Evolutionary conservation across 768 basidiomycete genomes (phyloP), one percentile per base, ranked within the genome.

Genomic region (Suillus subalutaceus): DNA sequence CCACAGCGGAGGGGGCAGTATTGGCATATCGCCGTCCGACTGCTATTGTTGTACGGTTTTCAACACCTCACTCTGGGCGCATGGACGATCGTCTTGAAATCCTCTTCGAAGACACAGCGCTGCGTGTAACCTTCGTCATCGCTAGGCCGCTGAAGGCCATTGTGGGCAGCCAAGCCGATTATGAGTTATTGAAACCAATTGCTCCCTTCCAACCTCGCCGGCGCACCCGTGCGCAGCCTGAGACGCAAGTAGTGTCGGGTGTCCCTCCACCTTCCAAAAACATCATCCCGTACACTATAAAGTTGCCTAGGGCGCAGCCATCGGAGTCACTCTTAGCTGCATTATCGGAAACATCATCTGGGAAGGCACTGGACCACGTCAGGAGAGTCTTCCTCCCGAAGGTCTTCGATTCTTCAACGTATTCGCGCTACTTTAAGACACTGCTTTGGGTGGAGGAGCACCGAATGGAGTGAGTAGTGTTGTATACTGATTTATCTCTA

Each of bases 361-460:
- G 44, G 66, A 74, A 62, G 64, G 66, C 44, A 60, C 63, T 68
- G 48, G 70, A 64, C 44, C 68, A 59, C 63, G 62, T 75, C 37
- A 72, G 79, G 15, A 79, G 75, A 67, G 66, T 69, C 10, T 74
- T 80, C 48, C 73, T 86, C 72, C 82, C 83, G 8, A 12, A 69
- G 9, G 65, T 59, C 3, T 75, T 85, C 35, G 74, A 80, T 38
- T 63, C 69, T 18, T 66, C 75, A 3, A 81, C 83, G 1, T 86
- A 88, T 67, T 78, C 77, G 1, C 63, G 71, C 3, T 80, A 80
- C 72, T 86, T 85, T 71, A 81, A 82, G 68, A 72, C 74, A 15
- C 60, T 87, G 65, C 69, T 88, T 9, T 82, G 80, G 74, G 73
- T 85, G 20, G 86, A 88, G 67, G 86, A 86, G 65, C 77, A 82